Conservation (phyloP, 2,329 filamentous ascomycete genomes). For the Colletotrichum godetiae region DNA sequence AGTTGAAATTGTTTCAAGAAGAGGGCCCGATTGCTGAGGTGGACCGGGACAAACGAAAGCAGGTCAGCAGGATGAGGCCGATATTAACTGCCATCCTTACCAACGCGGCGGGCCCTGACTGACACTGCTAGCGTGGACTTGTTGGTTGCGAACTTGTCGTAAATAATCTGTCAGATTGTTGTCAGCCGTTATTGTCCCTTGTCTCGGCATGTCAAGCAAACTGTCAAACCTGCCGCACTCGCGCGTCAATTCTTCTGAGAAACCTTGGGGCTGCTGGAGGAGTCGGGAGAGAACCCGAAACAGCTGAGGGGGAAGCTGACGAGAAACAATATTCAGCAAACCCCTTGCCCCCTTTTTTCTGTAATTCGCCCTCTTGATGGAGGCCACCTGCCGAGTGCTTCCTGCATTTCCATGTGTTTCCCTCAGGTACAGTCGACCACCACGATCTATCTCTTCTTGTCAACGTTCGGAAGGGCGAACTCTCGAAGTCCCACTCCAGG, state of each 20-base stretch:
- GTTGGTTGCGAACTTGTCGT: neutral
- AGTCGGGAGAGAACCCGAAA: neutral
- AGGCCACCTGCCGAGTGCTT: neutral
- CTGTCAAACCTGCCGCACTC: constrained; percentile 1
- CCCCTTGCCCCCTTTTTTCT: neutral
- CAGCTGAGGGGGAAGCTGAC: neutral
- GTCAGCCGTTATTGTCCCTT: neutral
- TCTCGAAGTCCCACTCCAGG: neutral
- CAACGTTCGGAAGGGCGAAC: neutral
- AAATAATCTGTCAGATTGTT: neutral
- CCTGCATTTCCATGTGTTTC: neutral
- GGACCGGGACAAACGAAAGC: neutral
- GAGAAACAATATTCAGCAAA: neutral
- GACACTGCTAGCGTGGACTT: neutral
- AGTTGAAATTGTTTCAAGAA: neutral
- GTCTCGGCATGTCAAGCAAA: constrained; percentile 1
- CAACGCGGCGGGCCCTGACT: neutral
- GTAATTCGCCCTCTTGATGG: neutral
- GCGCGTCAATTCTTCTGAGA: constrained; percentile 13
- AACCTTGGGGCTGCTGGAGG: neutral
- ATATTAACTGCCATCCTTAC: constrained; percentile 13
- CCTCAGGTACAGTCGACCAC: neutral
- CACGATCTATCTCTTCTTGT: neutral
- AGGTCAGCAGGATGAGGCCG: constrained; percentile 7
- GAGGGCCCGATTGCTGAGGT: neutral